Base-by-base conservation (phyloP, 2,329 filamentous ascomycete genomes). In the Aspergillus versicolor region DNA sequence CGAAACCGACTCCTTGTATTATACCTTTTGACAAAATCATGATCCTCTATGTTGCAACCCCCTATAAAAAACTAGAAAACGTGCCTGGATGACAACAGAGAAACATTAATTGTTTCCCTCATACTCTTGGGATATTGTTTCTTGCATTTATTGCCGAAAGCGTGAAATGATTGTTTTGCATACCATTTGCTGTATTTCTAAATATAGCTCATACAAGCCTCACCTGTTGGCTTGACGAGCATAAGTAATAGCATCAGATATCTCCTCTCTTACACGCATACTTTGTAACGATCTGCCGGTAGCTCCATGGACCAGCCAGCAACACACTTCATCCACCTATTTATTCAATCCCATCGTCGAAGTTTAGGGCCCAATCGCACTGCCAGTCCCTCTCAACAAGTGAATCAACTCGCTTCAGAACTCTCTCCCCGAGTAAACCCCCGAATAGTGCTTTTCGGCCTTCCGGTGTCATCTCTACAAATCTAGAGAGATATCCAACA, bases 381-480 rank as follows among this genome's bases (percentile, higher is more conserved):
- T 75, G 66, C 83, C 82, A 85, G 24, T 64, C 63, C 56, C 74
- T 73, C 68, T 87, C 85, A 40, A 90, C 60, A 15, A 77, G 62
- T 34, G 63, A 67, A 54, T 80, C 82, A 3, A 86, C 80, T 46
- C 81, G 76, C 6, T 72, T 71, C 61, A 90, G 57, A 30, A 88
- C 75, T 43, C 73, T 78, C 1, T 85, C 84, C 1, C 85, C 83
- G 57, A 89, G 69, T 8, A 85, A 7, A 0, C 64, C 66, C 40
- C 77, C 79, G 64, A 90, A 88, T 2, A 67, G 66, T 40, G 65
- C 63, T 5, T 79, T 63, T 59, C 86, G 79, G 63, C 85, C 77
- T 15, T 75, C 73, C 1, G 65, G 63, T 2, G 73, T 62, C 85
- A 90, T 88, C 44, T 74, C 72, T 1, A 89, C 70, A 63, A 90